Evolutionary conservation across 768 basidiomycete genomes (phyloP), one percentile per base, ranked within the genome.

Genomic region (Collybiopsis confluens): DNA sequence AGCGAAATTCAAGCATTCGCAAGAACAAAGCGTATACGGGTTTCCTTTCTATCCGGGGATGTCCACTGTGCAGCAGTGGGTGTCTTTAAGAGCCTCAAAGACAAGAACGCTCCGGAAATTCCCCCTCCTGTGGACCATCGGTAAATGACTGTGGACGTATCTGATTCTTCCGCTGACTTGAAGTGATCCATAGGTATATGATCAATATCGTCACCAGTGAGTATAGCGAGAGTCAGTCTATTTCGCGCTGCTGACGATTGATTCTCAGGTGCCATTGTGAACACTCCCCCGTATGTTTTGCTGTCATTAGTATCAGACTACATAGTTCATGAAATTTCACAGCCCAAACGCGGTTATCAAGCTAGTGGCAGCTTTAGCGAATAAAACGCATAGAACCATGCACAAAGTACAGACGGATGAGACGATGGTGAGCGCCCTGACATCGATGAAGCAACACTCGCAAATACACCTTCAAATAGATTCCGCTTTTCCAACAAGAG

Each of bases 21-120:
- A 0, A 67, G 71, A 41, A 66, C 70, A 45, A 83, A 81, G 66
- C 74, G 78, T 24, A 67, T 88, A 27, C 82, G 97, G 24, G 76
- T 99, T n/a, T 80, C 86, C 0, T 94, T 95, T 68, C 63, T 98
- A 16, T 88, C 87, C 0, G 97, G 97, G 3, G 95, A 99, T 65
- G 96, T 98, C 13, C 96, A 98, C 64, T 90, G 90, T 60, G 90
- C 90, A 0, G 89, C 91, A 1, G 90, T 93, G 0, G 90, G 88
- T 2, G 67, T 85, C 2, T 70, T 94, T 58, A 91, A 86, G 68
- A 89, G 89, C 1, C 72, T 87, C 40, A 74, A 71, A 54, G 65
- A 62, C 2, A 85, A 82, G 62, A 74, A 75, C 43, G 70, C 68
- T 33, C 64, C 70, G 2, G 79, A 77, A 43, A 42, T 86, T 5